Evolutionary conservation across 1,284 basidiomycete species (phyloP).

Genomic region (Athelia psychrophila): DNA sequence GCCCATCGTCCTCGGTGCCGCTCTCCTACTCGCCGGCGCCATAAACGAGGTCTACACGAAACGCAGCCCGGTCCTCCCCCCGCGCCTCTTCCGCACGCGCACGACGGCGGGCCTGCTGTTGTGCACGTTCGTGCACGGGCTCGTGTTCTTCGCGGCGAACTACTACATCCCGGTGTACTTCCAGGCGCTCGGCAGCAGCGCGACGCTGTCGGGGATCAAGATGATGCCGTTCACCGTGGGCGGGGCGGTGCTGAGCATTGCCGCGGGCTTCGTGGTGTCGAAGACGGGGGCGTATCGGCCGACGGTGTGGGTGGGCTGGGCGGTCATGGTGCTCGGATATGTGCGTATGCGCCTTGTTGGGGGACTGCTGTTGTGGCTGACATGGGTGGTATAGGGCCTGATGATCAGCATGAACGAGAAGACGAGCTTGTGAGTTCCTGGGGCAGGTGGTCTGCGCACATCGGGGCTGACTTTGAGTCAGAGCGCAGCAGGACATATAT

Average conservation of each 20-base stretch:
- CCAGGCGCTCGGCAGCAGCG: constrained; percentile 42
- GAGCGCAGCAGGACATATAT: constrained; percentile 28
- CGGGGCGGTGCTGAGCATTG: constrained; percentile 26
- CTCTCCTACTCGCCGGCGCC: constrained; percentile 35
- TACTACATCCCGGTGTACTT: constrained; percentile 36
- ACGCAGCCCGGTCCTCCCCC: constrained; percentile 50
- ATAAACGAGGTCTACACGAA: constrained; percentile 46
- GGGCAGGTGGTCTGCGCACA: too few species aligned
- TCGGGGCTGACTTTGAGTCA: constrained; percentile 5
- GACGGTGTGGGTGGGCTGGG: constrained; percentile 26
- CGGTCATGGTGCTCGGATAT: constrained; percentile 12
- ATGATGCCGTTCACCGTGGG: constrained; percentile 43
- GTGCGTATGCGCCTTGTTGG: background rate
- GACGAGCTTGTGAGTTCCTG: constrained; percentile 19
- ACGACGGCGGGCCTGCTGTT: constrained; percentile 41
- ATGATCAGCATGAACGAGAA: constrained; percentile 30
- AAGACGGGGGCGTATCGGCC: constrained; percentile 33
- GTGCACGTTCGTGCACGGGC: constrained; percentile 34
- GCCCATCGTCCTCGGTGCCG: constrained; percentile 43
- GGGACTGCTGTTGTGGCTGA: too few species aligned
- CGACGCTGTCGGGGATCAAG: constrained; percentile 40
- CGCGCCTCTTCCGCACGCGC: constrained; percentile 44
- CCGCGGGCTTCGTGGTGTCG: constrained; percentile 34
- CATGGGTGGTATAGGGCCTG: too few species aligned
- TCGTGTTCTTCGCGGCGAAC: constrained; percentile 33